Percentiles rank a stretch among this genome's conserved stretches.
phyloP scores from a whole-genome alignment of 306 rosid species.

The Hippophae rhamnoides region DNA sequence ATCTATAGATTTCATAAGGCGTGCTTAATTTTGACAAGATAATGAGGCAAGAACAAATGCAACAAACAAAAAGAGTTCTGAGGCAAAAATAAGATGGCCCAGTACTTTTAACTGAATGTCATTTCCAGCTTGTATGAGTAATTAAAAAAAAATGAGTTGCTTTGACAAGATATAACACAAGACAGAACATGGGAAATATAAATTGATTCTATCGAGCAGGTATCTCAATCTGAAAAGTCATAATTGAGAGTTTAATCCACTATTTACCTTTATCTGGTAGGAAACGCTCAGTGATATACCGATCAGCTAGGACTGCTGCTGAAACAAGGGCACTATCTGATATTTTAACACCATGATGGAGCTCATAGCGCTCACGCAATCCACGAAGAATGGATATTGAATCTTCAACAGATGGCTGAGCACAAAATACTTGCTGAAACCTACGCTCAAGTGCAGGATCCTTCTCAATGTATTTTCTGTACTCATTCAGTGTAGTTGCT shows the following conservation, averaged over 20 bases:
- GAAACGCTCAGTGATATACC: slow-evolving; percentile 87
- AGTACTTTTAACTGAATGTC: background rate
- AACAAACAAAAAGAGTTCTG: background rate
- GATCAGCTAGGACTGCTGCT: slow-evolving; percentile 86
- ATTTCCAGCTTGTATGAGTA: too few species aligned
- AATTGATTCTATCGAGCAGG: background rate
- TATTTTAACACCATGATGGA: slow-evolving; percentile 97
- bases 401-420: slow-evolving; percentile 88
- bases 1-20: background rate
- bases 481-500: slow-evolving; percentile 89
- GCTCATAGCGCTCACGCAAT: slow-evolving; percentile 89
- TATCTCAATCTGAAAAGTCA: background rate
- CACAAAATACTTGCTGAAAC: slow-evolving; percentile 91
- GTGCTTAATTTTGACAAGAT: background rate
- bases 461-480: slow-evolving; percentile 87
- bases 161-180: background rate
- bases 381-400: slow-evolving; percentile 95
- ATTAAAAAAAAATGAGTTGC: too few species aligned
- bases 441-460: slow-evolving; percentile 97
- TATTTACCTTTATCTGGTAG: slow-evolving; percentile 82
- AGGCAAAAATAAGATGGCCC: background rate
- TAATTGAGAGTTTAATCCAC: background rate
- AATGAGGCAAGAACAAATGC: background rate
- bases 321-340: slow-evolving; percentile 96
- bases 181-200: background rate